Evolutionary conservation across 768 basidiomycete species (phyloP), one percentile per base, ranked within the genome.

Genomic region (Clitopilus passeckerianus): DNA sequence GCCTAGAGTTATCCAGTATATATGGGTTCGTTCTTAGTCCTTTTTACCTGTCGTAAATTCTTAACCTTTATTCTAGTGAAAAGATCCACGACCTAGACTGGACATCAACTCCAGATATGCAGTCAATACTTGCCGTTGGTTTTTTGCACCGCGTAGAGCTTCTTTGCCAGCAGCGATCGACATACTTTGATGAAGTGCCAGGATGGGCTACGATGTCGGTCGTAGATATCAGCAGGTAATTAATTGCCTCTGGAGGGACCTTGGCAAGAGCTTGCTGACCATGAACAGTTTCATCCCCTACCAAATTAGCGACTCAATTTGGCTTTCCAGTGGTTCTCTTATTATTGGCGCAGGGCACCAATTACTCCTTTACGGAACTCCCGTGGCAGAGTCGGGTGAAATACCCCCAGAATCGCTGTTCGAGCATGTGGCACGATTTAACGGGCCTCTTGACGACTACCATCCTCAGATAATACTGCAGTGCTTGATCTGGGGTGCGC

Each of bases 401-500:
- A 52, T 56, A 12, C 43, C 62, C 3, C 20, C 61, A 0, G 80
- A 81, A 63, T 85, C 85, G 63, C 76, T 96, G 15, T 91, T 96
- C 59, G 90, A 93, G 65, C 80, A 90, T 66, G 91, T 95, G 34
- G 91, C 90, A 5, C 74, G 86, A 59, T 80, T 84, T 54, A 95
- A 95, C 68, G 93, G 93, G 0, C 95, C 96, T 3, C 73, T 98
- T 34, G 83, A 86, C 16, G 92, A 97, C 71, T 95, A 92, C 70
- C 93, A 98, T 73, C 95, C 96, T 3, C 93, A 95, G 67, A 89
- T 96, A 81, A 70, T 98, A 16, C 74, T 95, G 12, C 95, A 98
- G 67, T 96, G 93, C 68, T 76, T 98, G 57, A 74, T 97, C 7
- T 96, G 94, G 95, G 89, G 95, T 95, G 34, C 27, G 27, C 3